Evolutionary conservation across 768 basidiomycete genomes (phyloP).

Genomic region (Naganishia antarctica): DNA sequence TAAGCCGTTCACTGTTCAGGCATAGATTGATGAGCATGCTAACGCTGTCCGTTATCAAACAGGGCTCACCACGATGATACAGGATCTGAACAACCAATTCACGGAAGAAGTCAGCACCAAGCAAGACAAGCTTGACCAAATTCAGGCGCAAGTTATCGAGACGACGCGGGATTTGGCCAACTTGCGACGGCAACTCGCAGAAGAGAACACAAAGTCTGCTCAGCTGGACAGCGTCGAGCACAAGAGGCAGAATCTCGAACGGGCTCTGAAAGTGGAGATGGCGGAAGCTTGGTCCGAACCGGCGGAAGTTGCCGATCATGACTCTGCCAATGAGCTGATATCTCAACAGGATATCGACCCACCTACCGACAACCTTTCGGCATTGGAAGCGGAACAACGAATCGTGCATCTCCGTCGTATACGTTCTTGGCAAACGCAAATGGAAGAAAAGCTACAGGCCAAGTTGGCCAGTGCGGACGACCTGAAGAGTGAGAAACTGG

Average conservation of each 20-base stretch:
- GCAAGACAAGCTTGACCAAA: slow-evolving; percentile 79
- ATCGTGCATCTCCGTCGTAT: slow-evolving; percentile 59
- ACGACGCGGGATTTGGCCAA: slow-evolving; percentile 87
- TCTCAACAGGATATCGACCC: not conserved
- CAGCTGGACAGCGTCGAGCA: slow-evolving; percentile 8
- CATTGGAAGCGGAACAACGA: not conserved
- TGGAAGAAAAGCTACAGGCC: slow-evolving; percentile 67
- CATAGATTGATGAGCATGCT: not conserved
- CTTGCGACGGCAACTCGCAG: slow-evolving; percentile 72
- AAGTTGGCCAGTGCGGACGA: slow-evolving; percentile 68
- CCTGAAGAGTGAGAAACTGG: slow-evolving; percentile 79
- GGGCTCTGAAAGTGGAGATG: not conserved
- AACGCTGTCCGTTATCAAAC: slow-evolving; percentile 17
- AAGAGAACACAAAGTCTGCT: slow-evolving; percentile 11
- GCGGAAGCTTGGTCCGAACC: slow-evolving; percentile 1
- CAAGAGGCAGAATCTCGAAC: slow-evolving; percentile 16
- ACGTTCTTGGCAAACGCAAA: slow-evolving; percentile 74
- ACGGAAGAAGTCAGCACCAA: slow-evolving; percentile 76
- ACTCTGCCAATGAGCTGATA: not conserved
- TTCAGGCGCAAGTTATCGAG: slow-evolving; percentile 76
- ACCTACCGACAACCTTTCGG: not conserved
- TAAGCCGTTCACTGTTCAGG: not conserved
- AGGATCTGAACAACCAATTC: slow-evolving; percentile 71
- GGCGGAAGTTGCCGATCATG: not conserved
- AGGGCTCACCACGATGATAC: slow-evolving; percentile 85